These are phyloP conservation scores for Oryza nivara DNA, from an alignment of 176 grass and related monocot genomes.

Conservation along the genomic window DNA sequence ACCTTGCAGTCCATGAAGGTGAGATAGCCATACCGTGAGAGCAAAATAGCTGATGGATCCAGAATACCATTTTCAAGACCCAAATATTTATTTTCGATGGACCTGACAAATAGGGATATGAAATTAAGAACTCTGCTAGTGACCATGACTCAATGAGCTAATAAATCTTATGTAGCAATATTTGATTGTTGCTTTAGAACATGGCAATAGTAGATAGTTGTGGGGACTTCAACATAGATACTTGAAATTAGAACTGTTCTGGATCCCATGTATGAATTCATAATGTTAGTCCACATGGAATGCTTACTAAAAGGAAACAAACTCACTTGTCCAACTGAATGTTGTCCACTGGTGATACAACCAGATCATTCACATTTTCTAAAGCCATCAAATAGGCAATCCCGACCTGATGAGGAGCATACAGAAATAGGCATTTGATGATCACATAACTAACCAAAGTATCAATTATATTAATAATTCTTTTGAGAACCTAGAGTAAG, in stretches of 20 bases:
- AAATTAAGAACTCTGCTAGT: not conserved
- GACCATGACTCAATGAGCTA: not conserved
- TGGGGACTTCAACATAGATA: slow-evolving; percentile 28
- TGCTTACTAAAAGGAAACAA: not conserved
- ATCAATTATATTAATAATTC: not conserved
- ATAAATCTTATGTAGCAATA: not conserved
- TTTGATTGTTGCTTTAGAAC: not conserved
- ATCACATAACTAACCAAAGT: not conserved
- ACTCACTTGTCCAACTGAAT: slow-evolving; percentile 89
- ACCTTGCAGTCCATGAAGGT: slow-evolving; percentile 96
- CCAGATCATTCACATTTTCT: slow-evolving; percentile 73
- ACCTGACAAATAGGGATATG: slow-evolving; percentile 47
- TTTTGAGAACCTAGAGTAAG: slow-evolving; percentile 1
- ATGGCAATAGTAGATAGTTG: not conserved
- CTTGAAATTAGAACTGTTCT: slow-evolving; percentile 2
- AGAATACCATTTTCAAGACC: slow-evolving; percentile 94
- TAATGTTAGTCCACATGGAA: not conserved
- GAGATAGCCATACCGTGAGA: slow-evolving; percentile 83
- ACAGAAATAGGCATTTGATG: slow-evolving; percentile 15
- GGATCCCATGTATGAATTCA: not conserved
- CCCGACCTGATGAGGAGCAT: slow-evolving; percentile 70
- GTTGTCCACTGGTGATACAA: slow-evolving; percentile 71
- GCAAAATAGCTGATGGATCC: slow-evolving; percentile 89
- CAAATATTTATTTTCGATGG: slow-evolving; percentile 92
- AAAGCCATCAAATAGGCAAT: slow-evolving; percentile 94